phyloP scores from a whole-genome alignment of 495 filamentous ascomycete species.

The Arthonia radiata region DNA sequence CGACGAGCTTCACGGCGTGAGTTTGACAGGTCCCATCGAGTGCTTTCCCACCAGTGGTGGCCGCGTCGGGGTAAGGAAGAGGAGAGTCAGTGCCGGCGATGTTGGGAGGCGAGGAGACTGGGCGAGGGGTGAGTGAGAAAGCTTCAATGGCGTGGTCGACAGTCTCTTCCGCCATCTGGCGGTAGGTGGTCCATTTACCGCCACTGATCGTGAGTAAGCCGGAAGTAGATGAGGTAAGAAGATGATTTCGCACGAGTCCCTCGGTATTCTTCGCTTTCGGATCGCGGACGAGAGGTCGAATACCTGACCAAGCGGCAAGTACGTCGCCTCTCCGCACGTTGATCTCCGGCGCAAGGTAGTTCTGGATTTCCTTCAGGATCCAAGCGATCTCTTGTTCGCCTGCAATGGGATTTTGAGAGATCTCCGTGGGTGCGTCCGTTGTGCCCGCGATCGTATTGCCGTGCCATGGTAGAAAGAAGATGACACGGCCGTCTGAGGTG shows the following conservation, averaged over 20 bases:
- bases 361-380: slow-evolving; percentile 78
- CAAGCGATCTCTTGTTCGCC: slow-evolving; percentile 87
- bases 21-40: slow-evolving; percentile 81
- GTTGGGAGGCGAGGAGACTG: slow-evolving; percentile 34
- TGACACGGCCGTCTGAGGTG: slow-evolving; percentile 87
- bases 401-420: slow-evolving; percentile 63
- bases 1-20: slow-evolving; percentile 68
- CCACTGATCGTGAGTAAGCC: slow-evolving; percentile 88
- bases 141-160: slow-evolving; percentile 69
- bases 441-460: slow-evolving; percentile 97
- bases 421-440: slow-evolving; percentile 65
- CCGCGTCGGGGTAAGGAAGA: slow-evolving; percentile 47
- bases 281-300: slow-evolving; percentile 81
- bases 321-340: slow-evolving; percentile 85
- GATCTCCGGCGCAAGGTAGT: slow-evolving; percentile 81
- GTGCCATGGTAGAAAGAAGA: slow-evolving; percentile 99
- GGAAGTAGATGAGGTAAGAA: slow-evolving; percentile 64
- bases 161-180: slow-evolving; percentile 94
- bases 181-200: slow-evolving; percentile 97
- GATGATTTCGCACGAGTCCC: slow-evolving; percentile 84
- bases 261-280: slow-evolving; percentile 84
- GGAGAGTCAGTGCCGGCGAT: slow-evolving; percentile 63
- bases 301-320: slow-evolving; percentile 86
- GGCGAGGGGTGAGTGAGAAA: slow-evolving; percentile 43
- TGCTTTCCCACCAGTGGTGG: no score